phyloP scores from a whole-genome alignment of 805 yeast genomes.

The Pichia pseudocactophila region DNA sequence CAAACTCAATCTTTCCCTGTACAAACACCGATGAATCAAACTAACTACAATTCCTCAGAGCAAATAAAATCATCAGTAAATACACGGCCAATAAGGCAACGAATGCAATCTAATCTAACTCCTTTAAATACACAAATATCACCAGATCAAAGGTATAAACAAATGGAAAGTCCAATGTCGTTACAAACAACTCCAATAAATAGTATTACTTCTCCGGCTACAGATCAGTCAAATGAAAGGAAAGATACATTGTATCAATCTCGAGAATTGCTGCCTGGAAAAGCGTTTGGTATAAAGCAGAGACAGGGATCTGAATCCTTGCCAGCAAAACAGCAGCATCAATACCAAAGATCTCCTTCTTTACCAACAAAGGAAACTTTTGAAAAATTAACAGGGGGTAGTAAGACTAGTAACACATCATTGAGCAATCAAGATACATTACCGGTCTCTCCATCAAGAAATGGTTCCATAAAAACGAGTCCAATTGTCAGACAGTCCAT shows the following conservation, averaged over 20 bases:
- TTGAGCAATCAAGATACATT: neutral
- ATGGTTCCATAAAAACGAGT: conserved; percentile 17
- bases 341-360: conserved; percentile 15
- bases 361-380: conserved; percentile 11
- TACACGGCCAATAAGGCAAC: too few species aligned
- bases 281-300: conserved; percentile 1
- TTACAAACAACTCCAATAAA: neutral
- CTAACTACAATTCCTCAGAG: too few species aligned
- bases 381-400: conserved; percentile 9
- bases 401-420: neutral
- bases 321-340: neutral
- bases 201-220: neutral
- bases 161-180: too few species aligned
- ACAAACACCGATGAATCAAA: neutral
- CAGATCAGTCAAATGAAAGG: neutral
- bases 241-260: neutral
- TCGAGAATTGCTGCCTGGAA: conserved; percentile 4
- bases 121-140: too few species aligned
- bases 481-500: conserved; percentile 33
- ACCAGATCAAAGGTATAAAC: too few species aligned
- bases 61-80: too few species aligned
- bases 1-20: conserved; percentile 1
- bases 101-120: too few species aligned
- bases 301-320: conserved; percentile 1
- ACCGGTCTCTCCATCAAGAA: conserved; percentile 1